phyloP scores from a whole-genome alignment of 306 rosid genomes.

The Pachyrhizus erosus region DNA sequence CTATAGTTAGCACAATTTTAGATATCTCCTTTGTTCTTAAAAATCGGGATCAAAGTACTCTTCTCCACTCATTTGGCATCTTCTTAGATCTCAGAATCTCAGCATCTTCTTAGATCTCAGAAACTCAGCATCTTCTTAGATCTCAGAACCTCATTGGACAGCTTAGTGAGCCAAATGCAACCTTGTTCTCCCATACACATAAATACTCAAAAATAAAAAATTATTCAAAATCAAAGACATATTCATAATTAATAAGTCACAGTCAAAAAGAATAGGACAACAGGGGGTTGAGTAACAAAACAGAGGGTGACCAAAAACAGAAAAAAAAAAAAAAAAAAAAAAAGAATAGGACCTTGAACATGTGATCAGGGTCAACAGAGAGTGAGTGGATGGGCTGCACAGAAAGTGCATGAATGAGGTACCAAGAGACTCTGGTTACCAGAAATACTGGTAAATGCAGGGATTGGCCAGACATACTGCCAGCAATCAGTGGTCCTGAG shows the following conservation, averaged over 20 bases:
- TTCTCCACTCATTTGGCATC: too few relatives aligned
- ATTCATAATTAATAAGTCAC: background rate
- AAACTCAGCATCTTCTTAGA: too few relatives aligned
- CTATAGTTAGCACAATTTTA: too few relatives aligned
- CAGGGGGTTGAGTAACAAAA: background rate
- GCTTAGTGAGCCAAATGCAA: too few relatives aligned
- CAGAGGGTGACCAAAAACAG: background rate
- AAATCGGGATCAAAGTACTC: too few relatives aligned
- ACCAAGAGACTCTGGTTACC: background rate
- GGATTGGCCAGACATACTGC: background rate
- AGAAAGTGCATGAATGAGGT: background rate
- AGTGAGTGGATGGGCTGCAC: background rate
- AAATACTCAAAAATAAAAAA: background rate
- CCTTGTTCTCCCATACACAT: too few relatives aligned
- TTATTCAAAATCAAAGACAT: background rate
- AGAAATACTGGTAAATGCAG: background rate
- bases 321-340: too few relatives aligned
- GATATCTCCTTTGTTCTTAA: too few relatives aligned
- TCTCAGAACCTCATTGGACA: too few relatives aligned
- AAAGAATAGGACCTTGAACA: background rate
- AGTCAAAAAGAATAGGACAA: background rate
- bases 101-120: too few relatives aligned
- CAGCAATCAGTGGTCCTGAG: background rate
- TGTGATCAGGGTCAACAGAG: conserved; percentile 7
- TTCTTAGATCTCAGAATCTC: too few relatives aligned